Conservation (phyloP, 2,329 filamentous ascomycete species). For the Cercospora sp. region DNA sequence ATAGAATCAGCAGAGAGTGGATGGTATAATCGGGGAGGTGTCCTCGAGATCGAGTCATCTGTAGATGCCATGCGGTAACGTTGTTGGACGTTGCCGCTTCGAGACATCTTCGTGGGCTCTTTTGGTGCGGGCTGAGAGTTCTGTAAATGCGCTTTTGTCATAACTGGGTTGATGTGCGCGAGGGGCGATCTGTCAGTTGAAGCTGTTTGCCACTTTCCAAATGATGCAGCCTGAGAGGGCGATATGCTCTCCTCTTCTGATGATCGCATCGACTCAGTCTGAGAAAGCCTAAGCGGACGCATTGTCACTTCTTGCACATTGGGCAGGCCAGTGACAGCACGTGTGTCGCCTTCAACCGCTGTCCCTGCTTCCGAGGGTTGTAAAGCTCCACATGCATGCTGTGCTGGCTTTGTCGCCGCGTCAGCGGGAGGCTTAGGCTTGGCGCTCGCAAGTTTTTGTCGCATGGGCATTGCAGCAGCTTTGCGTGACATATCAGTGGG, state of each 20-base stretch:
- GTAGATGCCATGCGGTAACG: background rate
- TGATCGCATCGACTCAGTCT: background rate
- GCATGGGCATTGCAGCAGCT: background rate
- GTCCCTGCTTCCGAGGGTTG: background rate
- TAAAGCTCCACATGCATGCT: background rate
- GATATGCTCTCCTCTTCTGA: background rate
- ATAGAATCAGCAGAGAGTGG: conserved; percentile 35
- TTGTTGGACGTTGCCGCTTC: background rate
- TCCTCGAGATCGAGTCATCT: conserved; percentile 29
- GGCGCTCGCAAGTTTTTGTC: background rate
- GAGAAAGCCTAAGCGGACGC: background rate
- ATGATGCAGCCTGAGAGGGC: background rate
- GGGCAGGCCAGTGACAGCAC: background rate
- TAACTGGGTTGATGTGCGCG: background rate
- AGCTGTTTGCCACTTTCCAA: background rate
- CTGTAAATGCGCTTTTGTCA: background rate
- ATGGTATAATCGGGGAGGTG: conserved; percentile 35
- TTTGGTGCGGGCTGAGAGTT: background rate
- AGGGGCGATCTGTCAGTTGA: background rate
- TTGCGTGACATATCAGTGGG: background rate
- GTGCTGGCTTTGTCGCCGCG: background rate
- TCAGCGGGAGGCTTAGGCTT: background rate
- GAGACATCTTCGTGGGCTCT: background rate
- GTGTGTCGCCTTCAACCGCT: background rate
- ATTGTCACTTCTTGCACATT: background rate